phyloP scores from a whole-genome alignment of 257 asterid species.

The Primulina eburnea region DNA sequence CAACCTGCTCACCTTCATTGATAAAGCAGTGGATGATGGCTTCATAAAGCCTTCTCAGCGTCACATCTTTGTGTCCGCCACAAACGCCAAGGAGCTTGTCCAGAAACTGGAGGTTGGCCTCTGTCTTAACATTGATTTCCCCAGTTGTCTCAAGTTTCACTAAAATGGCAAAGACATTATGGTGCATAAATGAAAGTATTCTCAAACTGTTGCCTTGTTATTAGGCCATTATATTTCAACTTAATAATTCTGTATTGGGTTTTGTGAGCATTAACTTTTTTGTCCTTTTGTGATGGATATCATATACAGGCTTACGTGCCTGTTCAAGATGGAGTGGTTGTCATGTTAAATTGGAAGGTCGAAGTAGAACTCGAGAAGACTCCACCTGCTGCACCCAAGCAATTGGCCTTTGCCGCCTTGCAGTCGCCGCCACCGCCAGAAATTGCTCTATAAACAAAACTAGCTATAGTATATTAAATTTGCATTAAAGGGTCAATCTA shows the following conservation, averaged over 20 bases:
- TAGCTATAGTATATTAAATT: background rate
- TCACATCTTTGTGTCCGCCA: slow-evolving; percentile 63
- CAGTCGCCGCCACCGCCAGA: slow-evolving; percentile 33
- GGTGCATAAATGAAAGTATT: slow-evolving; percentile 24
- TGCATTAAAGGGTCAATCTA: background rate
- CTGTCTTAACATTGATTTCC: background rate
- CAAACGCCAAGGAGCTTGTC: slow-evolving; percentile 57
- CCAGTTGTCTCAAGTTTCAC: slow-evolving; percentile 34
- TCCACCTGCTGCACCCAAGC: slow-evolving; percentile 25
- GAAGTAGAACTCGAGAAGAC: slow-evolving; percentile 22
- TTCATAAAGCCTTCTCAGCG: slow-evolving; percentile 67
- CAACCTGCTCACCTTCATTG: slow-evolving; percentile 57
- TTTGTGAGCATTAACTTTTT: background rate
- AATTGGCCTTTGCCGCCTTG: slow-evolving; percentile 35
- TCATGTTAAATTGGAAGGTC: slow-evolving; percentile 49
- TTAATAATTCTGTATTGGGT: background rate
- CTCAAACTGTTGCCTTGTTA: slow-evolving; percentile 22
- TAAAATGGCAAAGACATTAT: slow-evolving; percentile 33
- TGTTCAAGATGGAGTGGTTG: slow-evolving; percentile 44
- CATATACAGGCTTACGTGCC: slow-evolving; percentile 45
- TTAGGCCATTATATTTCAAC: background rate
- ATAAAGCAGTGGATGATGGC: slow-evolving; percentile 81
- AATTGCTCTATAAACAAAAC: slow-evolving; percentile 28
- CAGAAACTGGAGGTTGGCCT: slow-evolving; percentile 63
- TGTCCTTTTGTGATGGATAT: background rate